Evolutionary conservation across 176 grass and related monocot genomes (phyloP), one percentile per base, ranked within the genome.

Genomic region (Alloteropsis semialata): DNA sequence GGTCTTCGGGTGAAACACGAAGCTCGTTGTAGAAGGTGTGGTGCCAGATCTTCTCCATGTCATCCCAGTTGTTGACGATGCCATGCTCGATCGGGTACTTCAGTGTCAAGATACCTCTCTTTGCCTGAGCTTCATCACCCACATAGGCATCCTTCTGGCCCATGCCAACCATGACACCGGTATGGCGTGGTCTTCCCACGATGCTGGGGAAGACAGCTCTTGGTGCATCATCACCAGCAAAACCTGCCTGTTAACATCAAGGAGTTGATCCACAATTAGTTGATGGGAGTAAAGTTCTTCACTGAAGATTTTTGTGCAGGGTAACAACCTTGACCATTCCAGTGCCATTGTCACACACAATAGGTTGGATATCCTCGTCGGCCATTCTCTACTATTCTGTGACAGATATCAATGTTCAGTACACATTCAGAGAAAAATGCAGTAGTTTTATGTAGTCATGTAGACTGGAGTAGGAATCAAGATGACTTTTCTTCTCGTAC

Each of bases 11-110:
- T 8, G 93, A 42, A 37, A 92, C 90, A 82, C 93, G 93, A 36
- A 96, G 93, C 76, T 96, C 93, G 3, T 96, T 92, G 72, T 91
- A 91, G 77, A 96, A 96, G 11, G 93, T 92, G 79, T 96, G 93
- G 73, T 96, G 93, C 93, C 93, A 93, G 44, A 96, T 96, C 64
- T 96, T 96, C 58, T 96, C 93, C 93, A 96, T 96, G 66, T 96
- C 93, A 71, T 96, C 93, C 90, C 93, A 96, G 74, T 96, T 93
- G 60, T 77, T 93, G 51, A 96, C 90, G 5, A 96, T 93, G 25
- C 93, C 93, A 66, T 96, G 93, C 81, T 93, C 93, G 29, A 96
- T 96, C 7, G 93, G 93, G 76, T 96, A 96, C 71, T 96, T 96
- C 46, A 96, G 19, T 66, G 93, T 96, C 15, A 96, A 83, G 36